phyloP scores from a whole-genome alignment of 192 early-diverging fungal genomes.

The Linnemannia exigua region DNA sequence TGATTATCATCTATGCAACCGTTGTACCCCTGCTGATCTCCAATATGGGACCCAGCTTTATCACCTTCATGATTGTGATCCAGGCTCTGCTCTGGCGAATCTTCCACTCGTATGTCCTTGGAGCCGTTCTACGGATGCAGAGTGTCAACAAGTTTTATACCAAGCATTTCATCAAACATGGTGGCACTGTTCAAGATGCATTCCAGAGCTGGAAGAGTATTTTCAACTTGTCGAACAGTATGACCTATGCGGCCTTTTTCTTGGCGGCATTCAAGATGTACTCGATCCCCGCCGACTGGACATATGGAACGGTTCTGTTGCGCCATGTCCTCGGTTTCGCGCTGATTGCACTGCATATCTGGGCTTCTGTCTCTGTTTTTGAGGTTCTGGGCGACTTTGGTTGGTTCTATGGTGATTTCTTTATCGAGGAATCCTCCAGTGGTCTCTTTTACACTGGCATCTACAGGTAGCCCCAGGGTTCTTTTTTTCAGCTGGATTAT shows the following conservation, averaged over 20 bases:
- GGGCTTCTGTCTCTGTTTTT: slow-evolving; percentile 92
- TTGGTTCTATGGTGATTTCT: slow-evolving; percentile 99
- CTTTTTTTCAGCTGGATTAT: background rate
- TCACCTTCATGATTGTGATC: slow-evolving; percentile 61
- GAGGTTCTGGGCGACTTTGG: slow-evolving; percentile 96
- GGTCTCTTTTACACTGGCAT: slow-evolving; percentile 91
- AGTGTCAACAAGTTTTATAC: slow-evolving; percentile 86
- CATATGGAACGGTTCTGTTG: slow-evolving; percentile 79
- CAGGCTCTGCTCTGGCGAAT: slow-evolving; percentile 94
- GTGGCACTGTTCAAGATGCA: slow-evolving; percentile 87
- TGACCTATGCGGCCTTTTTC: slow-evolving; percentile 93
- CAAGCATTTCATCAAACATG: slow-evolving; percentile 93
- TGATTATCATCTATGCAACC: slow-evolving; percentile 83
- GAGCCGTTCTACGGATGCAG: slow-evolving; percentile 83
- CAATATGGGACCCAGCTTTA: slow-evolving; percentile 49
- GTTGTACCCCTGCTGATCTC: slow-evolving; percentile 71
- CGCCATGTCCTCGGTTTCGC: slow-evolving; percentile 86
- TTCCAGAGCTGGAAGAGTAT: slow-evolving; percentile 97
- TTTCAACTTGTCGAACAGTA: slow-evolving; percentile 92
- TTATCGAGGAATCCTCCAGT: slow-evolving; percentile 83
- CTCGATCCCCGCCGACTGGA: slow-evolving; percentile 76
- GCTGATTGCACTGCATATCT: slow-evolving; percentile 90
- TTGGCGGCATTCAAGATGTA: slow-evolving; percentile 86
- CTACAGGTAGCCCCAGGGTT: slow-evolving; percentile 53
- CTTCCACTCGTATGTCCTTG: slow-evolving; percentile 86